A percentile compares a stretch with the other conserved stretches of the same genome.
Evolutionary conservation across 2,329 filamentous ascomycete genomes (phyloP).

Genomic region (Scortechinia acanthostroma): DNA sequence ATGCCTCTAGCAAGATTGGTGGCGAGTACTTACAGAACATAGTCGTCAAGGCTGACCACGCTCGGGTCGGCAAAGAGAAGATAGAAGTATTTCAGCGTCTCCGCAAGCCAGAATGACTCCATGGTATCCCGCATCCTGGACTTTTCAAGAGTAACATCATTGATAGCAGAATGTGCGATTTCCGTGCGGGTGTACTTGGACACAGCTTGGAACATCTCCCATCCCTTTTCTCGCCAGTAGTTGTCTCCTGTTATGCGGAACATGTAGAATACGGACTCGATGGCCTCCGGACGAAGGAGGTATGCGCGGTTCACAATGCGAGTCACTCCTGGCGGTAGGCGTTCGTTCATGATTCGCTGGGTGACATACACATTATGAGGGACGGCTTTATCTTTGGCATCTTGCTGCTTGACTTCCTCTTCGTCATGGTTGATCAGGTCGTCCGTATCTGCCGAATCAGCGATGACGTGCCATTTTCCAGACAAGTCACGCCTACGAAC

Average conservation of each 20-base stretch:
- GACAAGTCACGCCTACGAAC: too few species aligned
- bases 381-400: background rate
- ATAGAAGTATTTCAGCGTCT: conserved; percentile 33
- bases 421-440: too few species aligned
- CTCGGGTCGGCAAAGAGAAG: conserved; percentile 29
- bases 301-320: conserved; percentile 27
- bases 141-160: conserved; percentile 9
- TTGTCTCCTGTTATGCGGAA: conserved; percentile 52
- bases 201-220: conserved; percentile 52
- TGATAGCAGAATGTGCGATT: conserved; percentile 8
- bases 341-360: conserved; percentile 12
- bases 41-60: conserved; percentile 28
- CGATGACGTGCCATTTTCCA: too few species aligned
- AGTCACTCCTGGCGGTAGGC: conserved; percentile 20
- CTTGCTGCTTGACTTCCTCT: too few species aligned
- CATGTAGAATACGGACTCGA: conserved; percentile 62
- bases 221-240: conserved; percentile 47
- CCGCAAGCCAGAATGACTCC: conserved; percentile 34
- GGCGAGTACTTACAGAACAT: conserved; percentile 23
- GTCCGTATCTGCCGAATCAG: too few species aligned
- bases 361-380: background rate
- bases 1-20: background rate
- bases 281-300: conserved; percentile 55
- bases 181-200: conserved; percentile 17
- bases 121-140: conserved; percentile 23